Evolutionary conservation across 2,329 filamentous ascomycete genomes (phyloP), one percentile per base, ranked within the genome.

Genomic region (Penicillium digitatum): DNA sequence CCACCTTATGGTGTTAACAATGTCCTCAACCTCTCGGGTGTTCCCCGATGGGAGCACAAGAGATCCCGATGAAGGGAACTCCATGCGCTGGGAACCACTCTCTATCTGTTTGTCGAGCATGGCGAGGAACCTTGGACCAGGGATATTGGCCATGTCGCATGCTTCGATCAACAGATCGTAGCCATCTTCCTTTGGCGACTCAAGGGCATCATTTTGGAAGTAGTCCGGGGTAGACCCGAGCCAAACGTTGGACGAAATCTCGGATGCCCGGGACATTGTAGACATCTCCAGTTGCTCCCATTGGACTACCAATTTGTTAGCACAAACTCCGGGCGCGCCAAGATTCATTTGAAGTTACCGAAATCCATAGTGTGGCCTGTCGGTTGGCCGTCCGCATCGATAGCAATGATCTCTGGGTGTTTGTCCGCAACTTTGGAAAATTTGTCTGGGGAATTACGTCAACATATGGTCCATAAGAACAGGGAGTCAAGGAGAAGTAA

Each of bases 61-160:
- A 65, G 90, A 95, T n/a, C 94, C 94, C 1, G 93, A 96, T 0
- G 91, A 94, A 1, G 93, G 93, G 58, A 97, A 97, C 62, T 95
- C 88, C 49, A 95, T 76, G 59, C 82, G 78, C 57, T 85, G 74
- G 14, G 82, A 75, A 5, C 77, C 74, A 38, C 74, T 75, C 43
- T 80, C 73, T 0, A 81, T 67, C 55, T 81, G 75, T 62, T 87
- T 81, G 29, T 84, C 81, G 54, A 92, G 78, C 48, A 81, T 76
- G 54, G 82, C 79, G 44, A 96, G 76, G 6, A 82, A 80, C n/a
- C 79, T 79, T 0, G 86, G 80, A 57, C 92, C 87, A 0, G 85
- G 85, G 12, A 96, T 79, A 43, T 86, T 85, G 2, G 91, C 92
- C 24, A 91, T 75, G 70, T 99, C 94, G 68, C 83, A 93, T 61